Evolutionary conservation across 768 basidiomycete genomes (phyloP), one percentile per base, ranked within the genome.

Genomic region (Hypholoma sublateritium): DNA sequence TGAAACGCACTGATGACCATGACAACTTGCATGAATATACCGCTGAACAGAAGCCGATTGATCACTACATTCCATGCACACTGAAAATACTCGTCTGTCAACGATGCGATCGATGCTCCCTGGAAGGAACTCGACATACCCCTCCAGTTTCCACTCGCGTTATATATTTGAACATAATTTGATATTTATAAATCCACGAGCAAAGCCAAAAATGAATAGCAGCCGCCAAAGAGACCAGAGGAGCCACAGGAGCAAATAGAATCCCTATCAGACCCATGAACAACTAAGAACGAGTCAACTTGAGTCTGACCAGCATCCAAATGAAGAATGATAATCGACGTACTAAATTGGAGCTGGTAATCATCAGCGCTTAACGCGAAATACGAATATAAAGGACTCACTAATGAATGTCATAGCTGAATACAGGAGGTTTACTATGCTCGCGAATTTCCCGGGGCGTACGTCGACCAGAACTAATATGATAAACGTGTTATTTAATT

Each of bases 201-300:
- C 78, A 78, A 47, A 83, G 71, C 87, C 89, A 93, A 69, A 91
- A 89, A 22, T 91, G 86, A 22, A 86, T 62, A 2, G 84, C 84
- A 13, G 82, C 89, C 11, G 85, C 88, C 36, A 90, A 74, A 8
- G 81, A 77, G 12, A 95, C 89, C 43, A 95, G 71, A 1, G 93
- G 93, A 1, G 92, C 92, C 1, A 95, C 72, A 3, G 93, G 93
- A 0, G 93, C 89, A 66, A 94, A 95, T 36, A 93, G 82, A 48
- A 95, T 69, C 0, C 82, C 91, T 42, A 94, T 88, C 9, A 85
- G 77, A 4, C 71, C 82, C 82, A 91, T 87, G 72, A 92, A 91
- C 22, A 93, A 73, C 83, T 87, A 54, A 16, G 21, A 39, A 9
- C 13, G n/a, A 46, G 28, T 32, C 28, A 9, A 9, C 28, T 13